These are phyloP conservation scores for Lasiodiplodia theobromae DNA, from an alignment of 2,329 filamentous ascomycete species.

Conservation along the genomic window DNA sequence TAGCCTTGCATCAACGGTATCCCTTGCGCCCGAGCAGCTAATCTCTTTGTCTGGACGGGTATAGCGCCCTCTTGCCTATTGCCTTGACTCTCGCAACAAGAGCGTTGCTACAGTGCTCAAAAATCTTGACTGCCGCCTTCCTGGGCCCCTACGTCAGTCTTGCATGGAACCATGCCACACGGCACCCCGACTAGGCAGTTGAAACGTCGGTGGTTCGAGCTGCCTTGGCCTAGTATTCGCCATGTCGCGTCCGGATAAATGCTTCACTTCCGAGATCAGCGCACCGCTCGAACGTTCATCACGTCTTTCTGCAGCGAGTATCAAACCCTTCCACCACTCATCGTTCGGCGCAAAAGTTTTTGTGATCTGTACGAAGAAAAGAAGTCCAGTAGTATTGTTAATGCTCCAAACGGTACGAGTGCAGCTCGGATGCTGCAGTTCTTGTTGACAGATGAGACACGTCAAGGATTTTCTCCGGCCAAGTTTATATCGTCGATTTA, in stretches of 20 bases:
- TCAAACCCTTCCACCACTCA: neutral
- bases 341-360: neutral
- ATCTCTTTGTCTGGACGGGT: neutral
- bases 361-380: neutral
- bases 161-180: neutral
- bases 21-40: conserved; percentile 1
- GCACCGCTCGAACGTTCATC: neutral
- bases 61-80: neutral
- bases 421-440: neutral
- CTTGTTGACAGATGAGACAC: neutral
- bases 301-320: neutral
- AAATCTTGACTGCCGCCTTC: neutral
- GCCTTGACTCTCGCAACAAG: neutral
- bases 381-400: neutral
- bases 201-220: neutral
- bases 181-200: neutral
- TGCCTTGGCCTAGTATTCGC: neutral
- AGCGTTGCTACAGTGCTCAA: neutral
- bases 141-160: neutral
- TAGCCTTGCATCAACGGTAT: conserved; percentile 5
- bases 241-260: conserved; percentile 12
- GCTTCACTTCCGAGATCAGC: conserved; percentile 5
- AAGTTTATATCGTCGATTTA: neutral
- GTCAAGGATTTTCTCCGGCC: neutral
- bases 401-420: neutral